phyloP scores from a whole-genome alignment of 2,329 filamentous ascomycete genomes.

The Botryosphaeria agaves region DNA sequence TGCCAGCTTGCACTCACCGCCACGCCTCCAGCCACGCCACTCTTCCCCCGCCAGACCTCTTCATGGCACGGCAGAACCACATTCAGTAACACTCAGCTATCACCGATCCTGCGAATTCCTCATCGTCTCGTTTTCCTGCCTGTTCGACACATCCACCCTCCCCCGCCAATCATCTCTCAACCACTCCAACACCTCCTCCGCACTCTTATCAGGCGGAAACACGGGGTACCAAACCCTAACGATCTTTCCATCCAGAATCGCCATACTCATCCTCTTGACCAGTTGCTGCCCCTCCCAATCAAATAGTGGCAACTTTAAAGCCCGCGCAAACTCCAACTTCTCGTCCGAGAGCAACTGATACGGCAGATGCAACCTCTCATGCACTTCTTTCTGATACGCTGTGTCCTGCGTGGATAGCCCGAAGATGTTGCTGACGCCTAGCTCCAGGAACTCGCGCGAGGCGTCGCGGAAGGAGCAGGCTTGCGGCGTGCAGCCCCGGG shows the following conservation, averaged over 20 bases:
- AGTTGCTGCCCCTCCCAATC: conserved; percentile 19
- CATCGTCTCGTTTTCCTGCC: no score
- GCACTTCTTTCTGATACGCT: conserved; percentile 21
- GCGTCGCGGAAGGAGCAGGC: conserved; percentile 25
- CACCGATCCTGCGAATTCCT: no score
- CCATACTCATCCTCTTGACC: conserved; percentile 21
- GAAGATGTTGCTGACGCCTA: conserved; percentile 18
- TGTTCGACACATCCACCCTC: no score
- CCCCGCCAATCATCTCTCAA: no score
- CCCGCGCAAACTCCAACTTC: conserved; percentile 15
- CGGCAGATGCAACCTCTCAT: conserved; percentile 19
- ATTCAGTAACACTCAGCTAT: no score
- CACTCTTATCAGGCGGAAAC: conserved; percentile 23
- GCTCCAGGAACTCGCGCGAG: conserved; percentile 10
- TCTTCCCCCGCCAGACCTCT: no score
- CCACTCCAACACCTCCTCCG: conserved; percentile 19
- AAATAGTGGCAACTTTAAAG: conserved; percentile 20
- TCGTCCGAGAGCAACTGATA: conserved; percentile 25
- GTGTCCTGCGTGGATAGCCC: conserved; percentile 22
- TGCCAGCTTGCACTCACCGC: no score
- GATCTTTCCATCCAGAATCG: conserved; percentile 21
- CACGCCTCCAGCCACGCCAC: no score
- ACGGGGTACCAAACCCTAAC: conserved; percentile 26
- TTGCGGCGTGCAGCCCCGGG: conserved; percentile 26
- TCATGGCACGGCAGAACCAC: no score